Evolutionary conservation across 768 basidiomycete species (phyloP), one percentile per base, ranked within the genome.

Genomic region (Suillus discolor): DNA sequence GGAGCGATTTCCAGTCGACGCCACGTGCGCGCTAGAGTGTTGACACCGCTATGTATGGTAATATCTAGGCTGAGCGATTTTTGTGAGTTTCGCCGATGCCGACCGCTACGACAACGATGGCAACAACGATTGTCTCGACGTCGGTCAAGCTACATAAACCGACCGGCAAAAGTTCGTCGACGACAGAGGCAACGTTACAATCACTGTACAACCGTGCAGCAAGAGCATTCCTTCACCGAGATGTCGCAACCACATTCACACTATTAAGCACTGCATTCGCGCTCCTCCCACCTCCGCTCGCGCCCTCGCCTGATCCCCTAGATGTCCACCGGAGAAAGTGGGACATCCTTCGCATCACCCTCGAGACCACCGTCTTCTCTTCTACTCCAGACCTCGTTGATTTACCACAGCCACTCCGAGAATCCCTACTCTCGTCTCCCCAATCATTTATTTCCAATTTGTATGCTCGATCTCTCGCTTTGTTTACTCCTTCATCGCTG

Each of bases 301-400:
- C 65, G 7, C 73, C 70, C 7, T 63, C 63, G 0, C 68, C 71
- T 49, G 87, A 88, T 65, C 57, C 70, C 4, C 80, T 87, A 5
- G 80, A 83, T 63, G 78, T 83, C 25, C 79, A 82, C 57, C 86
- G 93, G 20, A 82, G 88, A 64, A 94, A 93, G 79, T 95, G 93
- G 93, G 93, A 95, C 71, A 87, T 95, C 64, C 87, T 95, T 8
- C 85, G 93, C 31, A 89, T 95, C 67, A 94, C 92, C 0, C 83
- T 93, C 63, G 92, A 94, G 73, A 86, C 89, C 1, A 92, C 89
- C 1, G 77, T 91, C 34, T 92, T 90, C 71, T 74, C 85, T 16
- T 83, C 89, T 3, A 79, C 80, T 1, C 84, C 87, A 23, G 74
- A 77, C 61, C 68, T 68, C 36, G n/a, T 62, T 6, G 57, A 66